Evolutionary conservation across 176 grass and related monocot species (phyloP).

Genomic region (Phragmites australis): DNA sequence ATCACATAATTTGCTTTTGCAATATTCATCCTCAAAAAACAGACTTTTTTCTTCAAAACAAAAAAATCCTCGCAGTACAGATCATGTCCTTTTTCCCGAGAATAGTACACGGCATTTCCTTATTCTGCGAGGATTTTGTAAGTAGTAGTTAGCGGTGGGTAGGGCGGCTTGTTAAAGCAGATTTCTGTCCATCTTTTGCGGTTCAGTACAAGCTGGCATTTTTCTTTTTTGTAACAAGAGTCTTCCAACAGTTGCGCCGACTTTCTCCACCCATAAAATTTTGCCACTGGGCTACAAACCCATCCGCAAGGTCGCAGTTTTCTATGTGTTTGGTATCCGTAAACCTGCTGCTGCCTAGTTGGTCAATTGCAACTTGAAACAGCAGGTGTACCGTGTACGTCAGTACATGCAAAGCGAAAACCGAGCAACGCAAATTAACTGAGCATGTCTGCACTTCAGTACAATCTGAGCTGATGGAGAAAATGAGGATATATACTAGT

Average conservation of each 20-base stretch:
- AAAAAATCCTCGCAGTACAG: neutral
- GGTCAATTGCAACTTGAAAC: neutral
- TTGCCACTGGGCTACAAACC: too few species aligned
- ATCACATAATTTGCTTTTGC: neutral
- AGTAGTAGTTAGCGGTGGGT: slow-evolving; percentile 14
- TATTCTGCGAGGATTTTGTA: slow-evolving; percentile 13
- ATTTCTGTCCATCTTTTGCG: slow-evolving; percentile 18
- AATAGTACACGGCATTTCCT: neutral
- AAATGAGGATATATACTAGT: neutral
- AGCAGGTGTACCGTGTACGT: neutral
- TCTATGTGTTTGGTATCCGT: slow-evolving; percentile 8
- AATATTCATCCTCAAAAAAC: neutral
- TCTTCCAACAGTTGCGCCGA: too few species aligned
- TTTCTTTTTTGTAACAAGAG: neutral
- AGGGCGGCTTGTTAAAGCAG: neutral
- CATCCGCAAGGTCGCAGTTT: too few species aligned
- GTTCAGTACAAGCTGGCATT: slow-evolving; percentile 27
- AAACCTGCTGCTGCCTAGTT: slow-evolving; percentile 19
- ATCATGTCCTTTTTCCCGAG: neutral
- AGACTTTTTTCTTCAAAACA: neutral
- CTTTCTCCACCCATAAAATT: too few species aligned
- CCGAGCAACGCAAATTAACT: neutral
- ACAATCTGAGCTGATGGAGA: neutral
- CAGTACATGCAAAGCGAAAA: neutral
- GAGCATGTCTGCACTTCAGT: neutral